These are phyloP conservation scores for Chlorella ohadii DNA, from an alignment of 139 green algal species.

Conservation along the genomic window DNA sequence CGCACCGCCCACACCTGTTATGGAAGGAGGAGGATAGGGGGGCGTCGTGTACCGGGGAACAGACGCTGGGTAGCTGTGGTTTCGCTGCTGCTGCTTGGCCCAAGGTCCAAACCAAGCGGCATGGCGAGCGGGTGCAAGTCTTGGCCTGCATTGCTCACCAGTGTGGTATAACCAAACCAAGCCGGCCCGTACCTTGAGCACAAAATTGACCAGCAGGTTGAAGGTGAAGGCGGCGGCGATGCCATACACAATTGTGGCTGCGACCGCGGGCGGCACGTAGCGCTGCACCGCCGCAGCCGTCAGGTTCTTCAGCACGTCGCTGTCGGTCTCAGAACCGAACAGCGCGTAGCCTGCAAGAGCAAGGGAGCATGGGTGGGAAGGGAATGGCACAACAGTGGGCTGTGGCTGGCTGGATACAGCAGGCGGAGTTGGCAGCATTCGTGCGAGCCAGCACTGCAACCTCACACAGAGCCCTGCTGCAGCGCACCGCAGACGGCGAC, in stretches of 20 bases:
- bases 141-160: no score
- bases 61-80: no score
- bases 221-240: conserved; percentile 23
- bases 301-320: conserved; percentile 53
- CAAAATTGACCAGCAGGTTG: conserved; percentile 52
- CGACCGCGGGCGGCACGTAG: not conserved
- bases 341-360: conserved; percentile 40
- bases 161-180: not conserved
- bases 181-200: conserved; percentile 41
- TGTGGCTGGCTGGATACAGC: no score
- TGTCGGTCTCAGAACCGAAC: conserved; percentile 41
- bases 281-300: conserved; percentile 6
- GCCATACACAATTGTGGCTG: conserved; percentile 22
- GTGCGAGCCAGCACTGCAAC: no score
- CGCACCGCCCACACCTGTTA: conserved; percentile 42
- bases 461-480: not conserved
- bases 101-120: no score
- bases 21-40: not conserved
- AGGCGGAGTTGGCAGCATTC: no score
- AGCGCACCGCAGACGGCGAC: conserved; percentile 37
- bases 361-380: no score
- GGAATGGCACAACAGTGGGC: no score
- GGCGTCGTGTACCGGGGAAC: no score
- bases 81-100: no score
- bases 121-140: no score